Conservation (phyloP, 176 grass and related monocot genomes). For the Carex myosuroides region DNA sequence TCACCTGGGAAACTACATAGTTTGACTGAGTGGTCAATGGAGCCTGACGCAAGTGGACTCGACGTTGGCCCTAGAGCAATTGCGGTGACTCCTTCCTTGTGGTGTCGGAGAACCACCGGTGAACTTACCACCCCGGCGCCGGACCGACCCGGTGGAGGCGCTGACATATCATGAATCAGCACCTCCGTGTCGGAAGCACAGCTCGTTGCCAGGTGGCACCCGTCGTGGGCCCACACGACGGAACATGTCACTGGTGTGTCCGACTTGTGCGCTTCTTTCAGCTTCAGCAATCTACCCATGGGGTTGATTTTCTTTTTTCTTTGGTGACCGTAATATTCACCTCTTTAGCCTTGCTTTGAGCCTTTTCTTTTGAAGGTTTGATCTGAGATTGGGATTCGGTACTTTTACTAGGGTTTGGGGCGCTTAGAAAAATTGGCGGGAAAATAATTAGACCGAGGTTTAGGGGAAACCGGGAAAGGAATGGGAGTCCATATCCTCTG, state of each 20-base stretch:
- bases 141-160: conserved; percentile 12
- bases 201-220: conserved; percentile 54
- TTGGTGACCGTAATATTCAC: not conserved
- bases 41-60: conserved; percentile 54
- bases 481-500: too few species aligned
- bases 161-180: conserved; percentile 55
- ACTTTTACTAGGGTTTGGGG: conserved; percentile 7
- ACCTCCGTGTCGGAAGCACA: conserved; percentile 47
- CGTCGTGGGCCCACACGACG: conserved; percentile 46
- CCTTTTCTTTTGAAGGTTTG: not conserved
- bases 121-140: conserved; percentile 9
- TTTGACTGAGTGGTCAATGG: conserved; percentile 92
- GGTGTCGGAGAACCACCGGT: conserved; percentile 41
- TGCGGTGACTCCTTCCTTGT: conserved; percentile 81
- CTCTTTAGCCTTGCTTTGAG: not conserved
- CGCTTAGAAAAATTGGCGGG: not conserved
- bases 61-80: conserved; percentile 53
- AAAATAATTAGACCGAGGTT: not conserved
- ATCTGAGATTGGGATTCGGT: conserved; percentile 11
- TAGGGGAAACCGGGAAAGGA: too few species aligned
- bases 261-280: conserved; percentile 73
- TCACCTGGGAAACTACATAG: conserved; percentile 75
- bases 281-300: conserved; percentile 74
- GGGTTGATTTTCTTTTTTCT: conserved; percentile 13
- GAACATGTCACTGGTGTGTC: conserved; percentile 46